These are phyloP conservation scores for Paxillus involutus DNA, from an alignment of 768 basidiomycete genomes.

Conservation along the genomic window DNA sequence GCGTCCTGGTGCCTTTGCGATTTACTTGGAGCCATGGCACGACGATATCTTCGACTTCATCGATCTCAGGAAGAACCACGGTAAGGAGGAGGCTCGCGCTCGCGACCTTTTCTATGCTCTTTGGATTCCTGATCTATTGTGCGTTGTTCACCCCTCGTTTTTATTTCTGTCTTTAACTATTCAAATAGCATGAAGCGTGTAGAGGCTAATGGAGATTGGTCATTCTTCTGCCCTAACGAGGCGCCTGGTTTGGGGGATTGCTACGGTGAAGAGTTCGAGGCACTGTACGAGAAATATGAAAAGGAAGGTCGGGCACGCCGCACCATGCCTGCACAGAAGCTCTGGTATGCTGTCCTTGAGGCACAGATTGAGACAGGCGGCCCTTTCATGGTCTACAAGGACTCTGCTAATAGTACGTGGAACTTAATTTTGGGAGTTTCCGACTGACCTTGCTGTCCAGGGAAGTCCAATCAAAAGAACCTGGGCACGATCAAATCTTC, in stretches of 20 bases:
- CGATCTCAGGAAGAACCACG: conserved; percentile 97
- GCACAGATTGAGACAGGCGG: conserved; percentile 97
- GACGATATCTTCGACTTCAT: conserved; percentile 96
- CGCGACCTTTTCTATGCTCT: conserved; percentile 97
- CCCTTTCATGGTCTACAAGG: conserved; percentile 99
- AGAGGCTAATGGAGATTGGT: conserved; percentile 87
- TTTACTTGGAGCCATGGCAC: conserved; percentile 99
- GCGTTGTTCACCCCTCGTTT: conserved; percentile 26
- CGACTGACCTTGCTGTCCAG: conserved; percentile 37
- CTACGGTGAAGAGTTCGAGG: conserved; percentile 87
- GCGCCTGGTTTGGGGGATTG: conserved; percentile 89
- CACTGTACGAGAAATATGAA: conserved; percentile 84
- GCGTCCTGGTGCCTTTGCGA: conserved; percentile 96
- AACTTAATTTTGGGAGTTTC: background rate
- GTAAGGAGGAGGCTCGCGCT: conserved; percentile 96
- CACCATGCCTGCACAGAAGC: conserved; percentile 89
- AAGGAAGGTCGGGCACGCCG: conserved; percentile 83
- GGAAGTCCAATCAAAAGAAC: conserved; percentile 98
- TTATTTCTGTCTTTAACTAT: background rate
- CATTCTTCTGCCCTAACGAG: conserved; percentile 97
- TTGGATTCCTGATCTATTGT: conserved; percentile 98
- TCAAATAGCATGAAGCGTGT: conserved; percentile 89
- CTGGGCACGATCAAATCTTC: conserved; percentile 99
- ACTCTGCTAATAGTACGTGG: conserved; percentile 81
- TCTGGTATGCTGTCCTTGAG: conserved; percentile 97